These are phyloP conservation scores for Neopestalotiopsis clavispora DNA, from an alignment of 2,329 filamentous ascomycete species.

Conservation along the genomic window DNA sequence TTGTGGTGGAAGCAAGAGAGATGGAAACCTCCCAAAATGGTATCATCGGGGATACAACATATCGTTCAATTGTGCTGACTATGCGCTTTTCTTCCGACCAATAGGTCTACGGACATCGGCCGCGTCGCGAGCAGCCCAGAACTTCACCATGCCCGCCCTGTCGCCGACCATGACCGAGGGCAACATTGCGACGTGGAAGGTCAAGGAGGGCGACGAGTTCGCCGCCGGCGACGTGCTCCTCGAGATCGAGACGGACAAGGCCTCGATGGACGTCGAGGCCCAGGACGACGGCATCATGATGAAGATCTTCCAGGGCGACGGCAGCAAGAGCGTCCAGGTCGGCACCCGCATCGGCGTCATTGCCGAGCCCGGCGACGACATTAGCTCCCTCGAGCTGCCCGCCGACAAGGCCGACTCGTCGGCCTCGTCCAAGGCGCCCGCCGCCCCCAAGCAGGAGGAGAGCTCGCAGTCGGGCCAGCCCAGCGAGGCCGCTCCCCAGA, in stretches of 20 bases:
- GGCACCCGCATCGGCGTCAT: constrained; percentile 82
- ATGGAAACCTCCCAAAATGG: neutral
- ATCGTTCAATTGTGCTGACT: neutral
- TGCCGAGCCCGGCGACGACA: constrained; percentile 81
- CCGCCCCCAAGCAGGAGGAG: constrained; percentile 37
- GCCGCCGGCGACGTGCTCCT: constrained; percentile 84
- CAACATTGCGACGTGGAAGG: constrained; percentile 83
- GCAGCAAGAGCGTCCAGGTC: constrained; percentile 77
- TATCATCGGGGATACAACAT: too few species aligned
- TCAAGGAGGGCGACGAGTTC: constrained; percentile 87
- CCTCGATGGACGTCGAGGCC: constrained; percentile 92
- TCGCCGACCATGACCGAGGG: constrained; percentile 95
- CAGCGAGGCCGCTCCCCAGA: constrained; percentile 36
- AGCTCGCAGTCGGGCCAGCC: constrained; percentile 22
- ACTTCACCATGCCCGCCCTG: constrained; percentile 89
- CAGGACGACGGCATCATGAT: constrained; percentile 87
- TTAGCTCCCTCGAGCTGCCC: constrained; percentile 75
- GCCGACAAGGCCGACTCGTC: constrained; percentile 61
- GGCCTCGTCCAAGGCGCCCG: constrained; percentile 27
- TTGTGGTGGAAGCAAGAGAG: neutral
- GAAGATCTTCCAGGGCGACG: constrained; percentile 78
- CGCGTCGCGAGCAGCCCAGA: constrained; percentile 73
- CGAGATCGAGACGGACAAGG: constrained; percentile 94
- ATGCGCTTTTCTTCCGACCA: constrained; percentile 9
- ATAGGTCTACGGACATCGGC: constrained; percentile 69